phyloP scores from a whole-genome alignment of 2,329 filamentous ascomycete genomes.

The Endocalyx cinctus region DNA sequence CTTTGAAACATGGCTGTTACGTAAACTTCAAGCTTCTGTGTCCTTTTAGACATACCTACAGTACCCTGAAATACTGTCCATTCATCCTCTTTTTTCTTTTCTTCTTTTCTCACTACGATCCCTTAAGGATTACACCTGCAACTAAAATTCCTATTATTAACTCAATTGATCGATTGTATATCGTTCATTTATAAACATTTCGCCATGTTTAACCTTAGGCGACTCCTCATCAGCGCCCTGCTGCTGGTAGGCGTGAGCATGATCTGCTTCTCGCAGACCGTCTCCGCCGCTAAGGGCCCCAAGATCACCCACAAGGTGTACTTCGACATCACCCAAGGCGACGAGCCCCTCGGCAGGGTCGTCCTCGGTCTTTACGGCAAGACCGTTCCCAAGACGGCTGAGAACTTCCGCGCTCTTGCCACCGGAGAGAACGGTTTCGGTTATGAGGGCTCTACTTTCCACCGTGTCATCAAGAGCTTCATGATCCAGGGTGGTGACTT shows the following conservation, averaged over 20 bases:
- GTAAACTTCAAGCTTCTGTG: constrained; percentile 22
- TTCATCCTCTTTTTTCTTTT: constrained; percentile 8
- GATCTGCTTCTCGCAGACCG: constrained; percentile 70
- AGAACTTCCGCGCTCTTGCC: constrained; percentile 75
- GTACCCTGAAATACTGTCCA: too few relatives aligned
- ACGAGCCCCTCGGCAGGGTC: constrained; percentile 67
- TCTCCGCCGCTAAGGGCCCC: constrained; percentile 75
- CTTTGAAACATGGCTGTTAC: constrained; percentile 10
- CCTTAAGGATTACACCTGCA: too few relatives aligned
- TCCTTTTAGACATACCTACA: too few relatives aligned
- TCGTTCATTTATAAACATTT: constrained; percentile 7
- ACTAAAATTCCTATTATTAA: too few relatives aligned
- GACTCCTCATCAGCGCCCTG: constrained; percentile 65
- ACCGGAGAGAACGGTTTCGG: constrained; percentile 85
- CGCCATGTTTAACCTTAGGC: constrained; percentile 72
- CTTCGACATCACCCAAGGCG: constrained; percentile 78
- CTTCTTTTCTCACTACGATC: constrained; percentile 2
- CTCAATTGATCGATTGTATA: constrained; percentile 7
- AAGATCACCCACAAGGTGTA: constrained; percentile 96
- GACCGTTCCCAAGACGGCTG: constrained; percentile 71
- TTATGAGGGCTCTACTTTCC: constrained; percentile 77
- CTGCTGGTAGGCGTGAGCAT: constrained; percentile 72
- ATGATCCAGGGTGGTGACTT: constrained; percentile 94
- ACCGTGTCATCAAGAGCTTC: constrained; percentile 85
- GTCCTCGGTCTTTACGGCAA: constrained; percentile 83